phyloP scores from a whole-genome alignment of 148 eudicot species.

The Bassia scoparia region DNA sequence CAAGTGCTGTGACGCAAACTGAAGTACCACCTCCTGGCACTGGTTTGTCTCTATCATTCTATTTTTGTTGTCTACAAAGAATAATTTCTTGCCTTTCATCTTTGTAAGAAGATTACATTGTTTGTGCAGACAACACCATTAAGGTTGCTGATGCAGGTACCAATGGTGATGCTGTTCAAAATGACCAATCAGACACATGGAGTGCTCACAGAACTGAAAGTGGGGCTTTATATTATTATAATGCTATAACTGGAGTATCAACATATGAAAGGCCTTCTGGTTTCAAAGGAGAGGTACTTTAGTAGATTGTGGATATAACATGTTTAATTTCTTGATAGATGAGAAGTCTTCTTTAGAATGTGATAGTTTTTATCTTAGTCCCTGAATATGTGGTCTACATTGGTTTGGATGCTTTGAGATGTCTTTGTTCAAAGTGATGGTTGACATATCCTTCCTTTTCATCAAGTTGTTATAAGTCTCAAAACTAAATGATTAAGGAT shows the following conservation, averaged over 20 bases:
- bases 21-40: conserved; percentile 76
- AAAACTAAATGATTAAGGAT: too few relatives aligned
- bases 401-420: background rate
- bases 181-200: conserved; percentile 67
- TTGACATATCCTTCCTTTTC: background rate
- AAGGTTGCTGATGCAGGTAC: conserved; percentile 36
- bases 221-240: conserved; percentile 87
- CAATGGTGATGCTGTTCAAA: conserved; percentile 29
- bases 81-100: background rate
- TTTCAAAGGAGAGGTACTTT: conserved; percentile 76
- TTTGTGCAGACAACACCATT: conserved; percentile 42
- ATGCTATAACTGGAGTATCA: conserved; percentile 77
- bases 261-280: conserved; percentile 82
- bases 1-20: conserved; percentile 37
- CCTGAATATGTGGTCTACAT: background rate
- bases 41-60: conserved; percentile 39
- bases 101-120: background rate
- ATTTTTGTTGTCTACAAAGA: background rate
- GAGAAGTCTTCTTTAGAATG: background rate
- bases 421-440: background rate
- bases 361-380: background rate
- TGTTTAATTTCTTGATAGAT: background rate
- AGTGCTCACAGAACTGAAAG: conserved; percentile 86
- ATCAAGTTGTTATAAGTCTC: background rate
- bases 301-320: background rate